phyloP scores from a whole-genome alignment of 305 asterid species.

The Solanum hybrid region DNA sequence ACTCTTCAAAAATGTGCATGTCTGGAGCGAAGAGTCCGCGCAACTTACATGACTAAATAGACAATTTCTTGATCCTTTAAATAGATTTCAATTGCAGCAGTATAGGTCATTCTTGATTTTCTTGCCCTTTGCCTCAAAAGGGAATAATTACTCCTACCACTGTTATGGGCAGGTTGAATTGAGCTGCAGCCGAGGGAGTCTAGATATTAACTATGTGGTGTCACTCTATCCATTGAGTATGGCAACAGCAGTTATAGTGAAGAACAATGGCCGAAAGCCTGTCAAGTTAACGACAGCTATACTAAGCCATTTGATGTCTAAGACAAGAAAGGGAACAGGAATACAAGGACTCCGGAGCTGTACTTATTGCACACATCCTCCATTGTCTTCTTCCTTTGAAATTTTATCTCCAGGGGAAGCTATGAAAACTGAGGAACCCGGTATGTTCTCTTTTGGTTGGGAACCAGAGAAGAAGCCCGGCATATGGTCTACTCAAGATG shows the following conservation, averaged over 20 bases:
- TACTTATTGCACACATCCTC: slow-evolving; percentile 65
- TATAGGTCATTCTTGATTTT: background rate
- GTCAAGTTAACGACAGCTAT: slow-evolving; percentile 40
- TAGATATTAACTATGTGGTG: slow-evolving; percentile 57
- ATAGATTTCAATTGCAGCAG: background rate
- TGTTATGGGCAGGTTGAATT: slow-evolving; percentile 47
- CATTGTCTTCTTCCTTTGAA: slow-evolving; percentile 52
- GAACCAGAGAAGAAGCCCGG: slow-evolving; percentile 62
- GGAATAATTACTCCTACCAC: background rate
- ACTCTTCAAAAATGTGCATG: background rate
- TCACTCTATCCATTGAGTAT: slow-evolving; percentile 62
- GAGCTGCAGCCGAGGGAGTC: slow-evolving; percentile 42
- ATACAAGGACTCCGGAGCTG: slow-evolving; percentile 49
- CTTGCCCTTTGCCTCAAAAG: background rate
- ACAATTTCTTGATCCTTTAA: background rate
- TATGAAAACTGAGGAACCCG: slow-evolving; percentile 50
- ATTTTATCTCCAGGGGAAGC: slow-evolving; percentile 60
- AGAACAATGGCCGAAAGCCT: slow-evolving; percentile 55
- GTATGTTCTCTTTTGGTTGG: slow-evolving; percentile 60
- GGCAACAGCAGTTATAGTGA: slow-evolving; percentile 65
- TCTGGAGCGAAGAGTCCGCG: too few relatives aligned
- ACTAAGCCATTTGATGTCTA: slow-evolving; percentile 46
- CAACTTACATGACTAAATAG: background rate
- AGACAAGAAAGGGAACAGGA: slow-evolving; percentile 48
- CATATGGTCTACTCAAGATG: slow-evolving; percentile 54